Base-by-base conservation (phyloP, 164 flowering plant genomes). In the grape (Vitis vinifera) region DNA sequence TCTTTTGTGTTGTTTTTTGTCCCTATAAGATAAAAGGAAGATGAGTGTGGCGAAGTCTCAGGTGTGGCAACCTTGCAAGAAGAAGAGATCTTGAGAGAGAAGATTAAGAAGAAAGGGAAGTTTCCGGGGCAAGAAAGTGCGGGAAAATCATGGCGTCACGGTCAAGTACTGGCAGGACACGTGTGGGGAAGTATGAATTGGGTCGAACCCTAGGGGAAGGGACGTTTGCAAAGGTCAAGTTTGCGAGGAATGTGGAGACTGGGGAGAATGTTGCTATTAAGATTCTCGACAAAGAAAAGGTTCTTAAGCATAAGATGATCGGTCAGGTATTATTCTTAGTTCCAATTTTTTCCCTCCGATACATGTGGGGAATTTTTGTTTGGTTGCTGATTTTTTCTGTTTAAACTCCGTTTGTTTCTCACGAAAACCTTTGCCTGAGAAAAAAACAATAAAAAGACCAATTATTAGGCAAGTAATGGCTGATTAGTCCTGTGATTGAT, bases 171-270 rank as follows among this genome's bases (percentile, higher is more conserved):
- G 67, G 78, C 27, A 73, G 80, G 76, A 85, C 89, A 17, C 79
- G 89, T 16, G 92, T 91, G 23, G 97, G 97, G 60, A 91, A 71
- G 76, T 91, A 89, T 72, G 94, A 89, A 76, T 75, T 91, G 0
- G 97, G 97, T 13, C 70, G 90, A 84, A 91, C 97, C 8, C 73
- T 91, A 8, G 97, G 97, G 5, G 94, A 89, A 70, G 97, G 97
- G 0, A 84, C 89, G 0, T 89, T 91, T 69, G 97, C 94, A 5
- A 91, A 89, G 85, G 97, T 91, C 68, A 91, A 91, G 77, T 91
- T 89, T 29, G 97, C 97, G 9, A 73, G 85, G 69, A 84, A 91
- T 63, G 30, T 75, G 0, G 88, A 82, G 69, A 89, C 89, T 0
- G 84, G 83, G 2, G 91, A 91, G 56, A 82, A 81, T 58, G 91